A percentile compares a stretch with the other conserved stretches of the same genome.
Evolutionary conservation across 140 eudicot species (phyloP).

Genomic region (Anethum foeniculum): DNA sequence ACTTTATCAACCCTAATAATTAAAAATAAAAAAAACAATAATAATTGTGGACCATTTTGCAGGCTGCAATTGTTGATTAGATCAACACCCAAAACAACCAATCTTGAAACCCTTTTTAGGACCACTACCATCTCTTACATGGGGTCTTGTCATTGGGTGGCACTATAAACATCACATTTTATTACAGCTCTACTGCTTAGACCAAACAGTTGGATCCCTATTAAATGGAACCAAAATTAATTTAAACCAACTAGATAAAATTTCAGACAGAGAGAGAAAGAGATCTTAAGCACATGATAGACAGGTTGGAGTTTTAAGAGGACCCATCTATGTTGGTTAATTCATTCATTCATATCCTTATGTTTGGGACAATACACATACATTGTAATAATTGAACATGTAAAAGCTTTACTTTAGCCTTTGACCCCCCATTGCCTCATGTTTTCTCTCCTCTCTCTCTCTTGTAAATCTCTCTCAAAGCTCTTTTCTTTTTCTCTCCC

Average conservation of each 20-base stretch:
- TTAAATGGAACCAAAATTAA: not conserved
- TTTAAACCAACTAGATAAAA: not conserved
- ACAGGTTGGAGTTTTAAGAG: slow-evolving; percentile 59
- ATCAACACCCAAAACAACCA: slow-evolving; percentile 5
- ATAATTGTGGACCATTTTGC: slow-evolving; percentile 15
- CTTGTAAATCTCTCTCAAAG: slow-evolving; percentile 8
- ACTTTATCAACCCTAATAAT: not conserved
- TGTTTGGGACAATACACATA: slow-evolving; percentile 24
- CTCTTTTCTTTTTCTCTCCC: slow-evolving; percentile 8
- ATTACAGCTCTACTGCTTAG: not conserved
- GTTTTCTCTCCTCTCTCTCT: not conserved
- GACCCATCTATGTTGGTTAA: slow-evolving; percentile 12
- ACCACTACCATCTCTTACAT: not conserved
- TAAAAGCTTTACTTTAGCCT: slow-evolving; percentile 55
- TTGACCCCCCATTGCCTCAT: slow-evolving; percentile 36
- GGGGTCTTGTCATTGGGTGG: slow-evolving; percentile 12
- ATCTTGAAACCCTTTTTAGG: not conserved
- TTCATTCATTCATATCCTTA: slow-evolving; percentile 3
- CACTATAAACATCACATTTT: slow-evolving; percentile 14
- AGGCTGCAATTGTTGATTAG: slow-evolving; percentile 9
- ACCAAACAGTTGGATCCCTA: slow-evolving; percentile 11
- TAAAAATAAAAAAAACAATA: not conserved
- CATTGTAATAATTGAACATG: slow-evolving; percentile 39
- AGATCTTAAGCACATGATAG: slow-evolving; percentile 34
- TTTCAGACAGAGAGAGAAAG: not conserved